These are phyloP conservation scores for Torulaspora globosa DNA, from an alignment of 1,139 yeast species.

Conservation along the genomic window DNA sequence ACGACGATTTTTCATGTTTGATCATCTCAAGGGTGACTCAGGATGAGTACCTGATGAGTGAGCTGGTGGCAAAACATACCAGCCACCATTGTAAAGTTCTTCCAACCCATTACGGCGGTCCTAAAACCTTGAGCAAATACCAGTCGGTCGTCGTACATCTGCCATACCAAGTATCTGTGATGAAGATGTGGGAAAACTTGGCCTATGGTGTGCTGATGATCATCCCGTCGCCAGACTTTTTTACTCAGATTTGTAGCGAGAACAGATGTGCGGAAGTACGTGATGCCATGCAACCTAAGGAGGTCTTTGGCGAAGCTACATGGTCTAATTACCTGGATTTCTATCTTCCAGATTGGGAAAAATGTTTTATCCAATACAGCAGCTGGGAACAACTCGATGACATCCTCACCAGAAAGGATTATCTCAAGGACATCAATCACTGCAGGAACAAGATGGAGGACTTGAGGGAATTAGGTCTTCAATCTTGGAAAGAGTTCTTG, in stretches of 20 bases:
- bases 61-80: slow-evolving; percentile 6
- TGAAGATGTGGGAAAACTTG: slow-evolving; percentile 17
- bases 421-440: slow-evolving; percentile 9
- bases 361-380: slow-evolving; percentile 10
- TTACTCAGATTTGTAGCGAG: slow-evolving; percentile 7
- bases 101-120: slow-evolving; percentile 10
- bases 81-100: slow-evolving; percentile 7
- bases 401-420: slow-evolving; percentile 3
- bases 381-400: slow-evolving; percentile 12
- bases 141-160: slow-evolving; percentile 10
- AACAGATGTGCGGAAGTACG: not conserved
- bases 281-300: slow-evolving; percentile 3
- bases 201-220: slow-evolving; percentile 9
- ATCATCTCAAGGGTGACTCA: slow-evolving; percentile 8
- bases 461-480: slow-evolving; percentile 4
- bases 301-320: slow-evolving; percentile 4
- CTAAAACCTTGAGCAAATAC: slow-evolving; percentile 8
- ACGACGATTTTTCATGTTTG: slow-evolving; percentile 4
- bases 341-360: slow-evolving; percentile 11
- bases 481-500: slow-evolving; percentile 10
- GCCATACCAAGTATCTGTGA: slow-evolving; percentile 14
- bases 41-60: slow-evolving; percentile 6
- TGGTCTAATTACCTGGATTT: slow-evolving; percentile 13
- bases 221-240: slow-evolving; percentile 12
- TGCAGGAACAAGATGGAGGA: slow-evolving; percentile 13